Conservation (phyloP, 1,284 basidiomycete genomes). For the Sporisorium scitamineum region DNA sequence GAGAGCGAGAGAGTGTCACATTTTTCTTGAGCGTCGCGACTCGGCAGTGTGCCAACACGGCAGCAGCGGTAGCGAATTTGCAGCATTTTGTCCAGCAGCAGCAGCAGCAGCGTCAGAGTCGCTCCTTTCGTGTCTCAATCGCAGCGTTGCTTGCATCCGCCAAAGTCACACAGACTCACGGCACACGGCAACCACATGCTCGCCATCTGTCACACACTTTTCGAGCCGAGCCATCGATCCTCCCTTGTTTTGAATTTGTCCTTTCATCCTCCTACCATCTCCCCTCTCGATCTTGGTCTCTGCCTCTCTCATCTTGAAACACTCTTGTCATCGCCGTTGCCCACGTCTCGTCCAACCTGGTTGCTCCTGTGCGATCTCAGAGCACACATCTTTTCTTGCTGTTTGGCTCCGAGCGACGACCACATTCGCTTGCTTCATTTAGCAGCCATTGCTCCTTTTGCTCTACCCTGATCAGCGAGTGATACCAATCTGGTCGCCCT, state of each 20-base stretch:
- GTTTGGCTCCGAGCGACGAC: too few species aligned
- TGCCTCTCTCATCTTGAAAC: too few species aligned
- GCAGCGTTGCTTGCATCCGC: too few species aligned
- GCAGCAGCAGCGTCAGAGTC: background rate
- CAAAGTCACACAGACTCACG: background rate
- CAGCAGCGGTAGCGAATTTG: background rate
- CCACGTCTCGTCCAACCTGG: background rate
- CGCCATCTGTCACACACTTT: background rate
- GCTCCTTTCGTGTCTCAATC: constrained; percentile 5
- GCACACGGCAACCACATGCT: constrained; percentile 2
- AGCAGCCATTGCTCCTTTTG: background rate
- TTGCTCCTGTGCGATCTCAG: background rate
- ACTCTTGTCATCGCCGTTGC: background rate
- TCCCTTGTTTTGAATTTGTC: background rate
- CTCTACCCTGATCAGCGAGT: too few species aligned
- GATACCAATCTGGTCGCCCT: background rate
- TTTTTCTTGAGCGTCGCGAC: constrained; percentile 1
- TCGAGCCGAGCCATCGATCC: background rate
- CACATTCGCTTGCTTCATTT: background rate
- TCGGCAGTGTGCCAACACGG: background rate
- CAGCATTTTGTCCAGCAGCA: background rate
- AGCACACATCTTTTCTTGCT: background rate
- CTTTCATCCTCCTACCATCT: background rate
- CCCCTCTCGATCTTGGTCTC: background rate
- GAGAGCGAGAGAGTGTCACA: background rate